A percentile compares a stretch with the other conserved stretches of the same genome.
Evolutionary conservation across 208 protist genomes (phyloP).

Genomic region (Trypanosoma vivax): DNA sequence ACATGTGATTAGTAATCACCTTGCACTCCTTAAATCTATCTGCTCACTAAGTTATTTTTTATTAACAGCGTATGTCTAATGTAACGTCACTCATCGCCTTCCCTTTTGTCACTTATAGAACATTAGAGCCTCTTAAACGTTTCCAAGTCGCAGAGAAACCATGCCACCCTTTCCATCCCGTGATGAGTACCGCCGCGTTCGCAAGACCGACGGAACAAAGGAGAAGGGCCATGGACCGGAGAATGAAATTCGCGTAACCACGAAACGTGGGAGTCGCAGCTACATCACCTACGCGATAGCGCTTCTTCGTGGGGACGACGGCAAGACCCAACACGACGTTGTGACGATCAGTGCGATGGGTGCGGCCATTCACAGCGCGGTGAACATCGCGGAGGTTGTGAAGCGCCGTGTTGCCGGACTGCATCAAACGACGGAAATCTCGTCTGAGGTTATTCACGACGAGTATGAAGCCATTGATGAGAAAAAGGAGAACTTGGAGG

Average conservation of each 20-base stretch:
- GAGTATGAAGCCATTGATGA: conserved; percentile 83
- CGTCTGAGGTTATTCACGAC: conserved; percentile 74
- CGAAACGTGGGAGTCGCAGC: conserved; percentile 66
- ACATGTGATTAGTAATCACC: too few relatives aligned
- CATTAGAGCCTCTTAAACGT: background rate
- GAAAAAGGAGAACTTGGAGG: conserved; percentile 55
- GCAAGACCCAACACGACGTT: conserved; percentile 73
- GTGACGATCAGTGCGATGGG: conserved; percentile 90
- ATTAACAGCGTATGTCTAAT: too few relatives aligned
- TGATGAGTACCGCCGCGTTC: conserved; percentile 68
- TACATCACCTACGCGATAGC: conserved; percentile 89
- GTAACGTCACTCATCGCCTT: too few relatives aligned
- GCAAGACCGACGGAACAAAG: conserved; percentile 32
- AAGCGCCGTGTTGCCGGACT: conserved; percentile 87
- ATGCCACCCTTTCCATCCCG: conserved; percentile 53
- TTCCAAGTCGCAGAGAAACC: background rate
- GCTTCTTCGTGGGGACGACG: conserved; percentile 77
- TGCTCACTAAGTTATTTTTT: too few relatives aligned
- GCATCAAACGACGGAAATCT: conserved; percentile 88
- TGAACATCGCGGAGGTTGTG: conserved; percentile 91
- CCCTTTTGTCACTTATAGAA: background rate
- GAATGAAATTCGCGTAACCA: conserved; percentile 86
- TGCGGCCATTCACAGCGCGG: conserved; percentile 83
- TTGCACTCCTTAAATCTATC: too few relatives aligned
- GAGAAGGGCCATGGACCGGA: conserved; percentile 58